Evolutionary conservation across 345 rosid genomes (phyloP).

Genomic region (Cardiospermum halicacabum): DNA sequence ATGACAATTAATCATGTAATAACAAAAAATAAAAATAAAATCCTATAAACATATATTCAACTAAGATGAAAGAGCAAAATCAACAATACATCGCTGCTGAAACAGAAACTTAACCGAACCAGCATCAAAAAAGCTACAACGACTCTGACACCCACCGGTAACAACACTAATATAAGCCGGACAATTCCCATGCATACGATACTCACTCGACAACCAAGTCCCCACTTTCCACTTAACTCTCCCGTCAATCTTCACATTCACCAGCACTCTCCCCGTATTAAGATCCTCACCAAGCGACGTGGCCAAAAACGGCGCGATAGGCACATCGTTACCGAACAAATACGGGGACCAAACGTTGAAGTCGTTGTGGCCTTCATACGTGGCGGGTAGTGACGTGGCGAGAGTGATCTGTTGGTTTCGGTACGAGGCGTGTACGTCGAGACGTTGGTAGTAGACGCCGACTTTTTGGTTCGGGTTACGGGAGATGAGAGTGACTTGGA

Average conservation of each 20-base stretch:
- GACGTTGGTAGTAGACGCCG: slow-evolving; percentile 53
- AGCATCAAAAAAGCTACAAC: slow-evolving; percentile 7
- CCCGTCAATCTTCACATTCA: slow-evolving; percentile 54
- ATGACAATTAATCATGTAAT: too few species aligned
- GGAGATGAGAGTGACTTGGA: slow-evolving; percentile 62
- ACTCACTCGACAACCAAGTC: slow-evolving; percentile 62
- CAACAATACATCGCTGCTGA: slow-evolving; percentile 51
- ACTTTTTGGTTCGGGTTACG: slow-evolving; percentile 60
- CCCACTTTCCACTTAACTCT: slow-evolving; percentile 70
- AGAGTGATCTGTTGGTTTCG: slow-evolving; percentile 69
- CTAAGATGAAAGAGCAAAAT: slow-evolving; percentile 22
- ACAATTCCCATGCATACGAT: slow-evolving; percentile 53
- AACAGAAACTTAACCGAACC: slow-evolving; percentile 54
- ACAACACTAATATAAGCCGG: slow-evolving; percentile 39
- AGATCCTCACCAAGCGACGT: slow-evolving; percentile 45
- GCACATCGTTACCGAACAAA: slow-evolving; percentile 44
- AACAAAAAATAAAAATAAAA: background rate
- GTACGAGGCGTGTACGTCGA: slow-evolving; percentile 53
- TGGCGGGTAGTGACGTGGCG: slow-evolving; percentile 42
- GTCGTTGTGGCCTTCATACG: slow-evolving; percentile 67
- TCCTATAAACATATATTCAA: background rate
- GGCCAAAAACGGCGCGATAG: slow-evolving; percentile 38
- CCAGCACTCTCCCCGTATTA: slow-evolving; percentile 46
- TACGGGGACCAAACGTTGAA: slow-evolving; percentile 64
- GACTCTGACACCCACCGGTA: slow-evolving; percentile 4